phyloP scores from a whole-genome alignment of 2,329 filamentous ascomycete species.

The Pyrenophora graminea region DNA sequence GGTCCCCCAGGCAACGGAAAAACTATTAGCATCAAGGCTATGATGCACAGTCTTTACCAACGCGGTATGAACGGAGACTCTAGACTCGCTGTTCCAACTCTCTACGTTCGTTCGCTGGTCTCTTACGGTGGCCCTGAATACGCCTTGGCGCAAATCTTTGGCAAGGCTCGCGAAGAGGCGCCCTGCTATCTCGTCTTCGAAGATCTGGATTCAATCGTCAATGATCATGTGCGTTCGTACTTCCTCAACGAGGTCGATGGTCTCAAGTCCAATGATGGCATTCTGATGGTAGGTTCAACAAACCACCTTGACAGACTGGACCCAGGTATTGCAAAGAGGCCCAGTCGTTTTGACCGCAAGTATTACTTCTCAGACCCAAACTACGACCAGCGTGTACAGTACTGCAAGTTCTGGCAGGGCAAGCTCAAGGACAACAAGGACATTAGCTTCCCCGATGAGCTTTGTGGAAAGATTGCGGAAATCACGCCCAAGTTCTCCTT shows the following conservation, averaged over 20 bases:
- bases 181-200: slow-evolving; percentile 74
- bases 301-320: slow-evolving; percentile 69
- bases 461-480: slow-evolving; percentile 47
- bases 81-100: slow-evolving; percentile 57
- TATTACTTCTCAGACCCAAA: slow-evolving; percentile 52
- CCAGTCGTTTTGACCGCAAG: slow-evolving; percentile 54
- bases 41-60: slow-evolving; percentile 66
- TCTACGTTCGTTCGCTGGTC: slow-evolving; percentile 57
- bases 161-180: slow-evolving; percentile 63
- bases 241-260: slow-evolving; percentile 76
- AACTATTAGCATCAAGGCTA: slow-evolving; percentile 71
- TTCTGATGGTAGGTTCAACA: slow-evolving; percentile 70
- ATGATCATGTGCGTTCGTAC: slow-evolving; percentile 64
- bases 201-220: slow-evolving; percentile 70
- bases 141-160: slow-evolving; percentile 44
- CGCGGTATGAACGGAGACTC: slow-evolving; percentile 46
- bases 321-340: slow-evolving; percentile 61
- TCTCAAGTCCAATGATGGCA: slow-evolving; percentile 70
- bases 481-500: slow-evolving; percentile 53
- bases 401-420: slow-evolving; percentile 52
- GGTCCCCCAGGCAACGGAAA: slow-evolving; percentile 69
- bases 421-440: slow-evolving; percentile 46
- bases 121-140: slow-evolving; percentile 59
- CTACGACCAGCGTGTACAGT: slow-evolving; percentile 46
- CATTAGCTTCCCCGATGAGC: slow-evolving; percentile 49